Evolutionary conservation across 208 protist genomes (phyloP), one percentile per base, ranked within the genome.

Genomic region (Leishmania amazonensis): DNA sequence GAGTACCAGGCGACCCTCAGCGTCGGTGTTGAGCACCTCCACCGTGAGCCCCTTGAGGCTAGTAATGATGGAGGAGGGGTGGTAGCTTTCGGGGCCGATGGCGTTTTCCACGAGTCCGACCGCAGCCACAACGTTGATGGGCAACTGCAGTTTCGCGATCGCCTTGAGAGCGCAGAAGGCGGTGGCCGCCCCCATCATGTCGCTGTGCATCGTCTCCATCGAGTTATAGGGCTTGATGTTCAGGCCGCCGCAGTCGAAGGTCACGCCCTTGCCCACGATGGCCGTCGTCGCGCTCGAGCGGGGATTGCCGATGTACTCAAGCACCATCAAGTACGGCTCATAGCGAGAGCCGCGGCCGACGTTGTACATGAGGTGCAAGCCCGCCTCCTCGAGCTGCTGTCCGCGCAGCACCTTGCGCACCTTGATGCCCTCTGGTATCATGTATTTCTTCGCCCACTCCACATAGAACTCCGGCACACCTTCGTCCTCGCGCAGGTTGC

Each of bases 161-260:
- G 94, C 93, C 77, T 95, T 91, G 40, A 98, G 78, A 9, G 93
- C 88, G 15, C 88, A 80, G n/a, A 98, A 86, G 38, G 93, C 92
- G 24, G 90, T 94, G 42, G 93, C 96, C 0, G 97, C 91, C 21
- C 97, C 97, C 88, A 96, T 96, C 96, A 98, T 98, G 79, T 98
- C 97, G 53, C 88, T 90, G 85, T 98, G 95, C 97, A 98, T 98
- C 67, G 92, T 94, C 84, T 96, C 92, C 97, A 98, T 98, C 35
- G 91, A 91, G 0, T 88, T 92, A 81, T 84, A 93, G 42, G 97
- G 96, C 82, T 98, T 98, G 40, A 98, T 53, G 79, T 94, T 96
- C 49, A 98, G 89, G 57, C 97, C 97, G 47, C 97, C 97, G 80
- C 87, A 94, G 87, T 98, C 97, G 79, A 97, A 98, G 17, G 95